Conservation (phyloP, 2,329 filamentous ascomycete genomes). For the Hymenoscyphus fructigenus region DNA sequence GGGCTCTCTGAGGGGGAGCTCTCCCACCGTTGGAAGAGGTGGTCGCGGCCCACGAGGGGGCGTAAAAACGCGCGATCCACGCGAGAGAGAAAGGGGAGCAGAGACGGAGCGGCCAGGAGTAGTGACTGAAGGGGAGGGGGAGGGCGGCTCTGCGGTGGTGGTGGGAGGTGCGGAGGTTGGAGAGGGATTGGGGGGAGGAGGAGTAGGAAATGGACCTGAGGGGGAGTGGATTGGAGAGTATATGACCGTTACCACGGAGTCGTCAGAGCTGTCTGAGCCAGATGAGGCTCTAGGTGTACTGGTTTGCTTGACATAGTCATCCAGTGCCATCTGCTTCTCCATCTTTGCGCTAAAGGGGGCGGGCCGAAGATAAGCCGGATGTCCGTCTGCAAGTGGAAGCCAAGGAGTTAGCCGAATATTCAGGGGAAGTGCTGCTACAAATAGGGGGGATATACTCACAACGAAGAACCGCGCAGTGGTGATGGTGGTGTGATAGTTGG, state of each 20-base stretch:
- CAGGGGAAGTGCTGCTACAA: background rate
- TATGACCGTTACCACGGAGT: constrained; percentile 5
- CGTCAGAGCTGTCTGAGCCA: background rate
- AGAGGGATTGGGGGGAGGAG: background rate
- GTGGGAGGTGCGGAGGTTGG: no score
- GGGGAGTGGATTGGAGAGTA: background rate
- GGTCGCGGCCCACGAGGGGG: no score
- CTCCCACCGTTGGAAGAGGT: no score
- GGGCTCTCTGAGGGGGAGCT: no score
- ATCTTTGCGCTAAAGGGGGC: no score
- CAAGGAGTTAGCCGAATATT: background rate
- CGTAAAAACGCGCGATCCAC: no score
- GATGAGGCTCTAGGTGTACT: background rate
- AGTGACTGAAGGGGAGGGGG: no score
- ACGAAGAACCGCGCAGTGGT: background rate
- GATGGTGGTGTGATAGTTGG: background rate
- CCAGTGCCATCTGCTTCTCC: no score
- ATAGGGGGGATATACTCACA: background rate
- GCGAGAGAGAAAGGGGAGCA: no score
- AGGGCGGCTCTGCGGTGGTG: no score
- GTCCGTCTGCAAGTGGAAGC: background rate
- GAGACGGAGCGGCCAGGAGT: no score
- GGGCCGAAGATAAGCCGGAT: background rate
- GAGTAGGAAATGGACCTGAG: background rate
- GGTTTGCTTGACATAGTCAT: no score